phyloP scores from a whole-genome alignment of 1,284 basidiomycete genomes.

The Moesziomyces sp. region DNA sequence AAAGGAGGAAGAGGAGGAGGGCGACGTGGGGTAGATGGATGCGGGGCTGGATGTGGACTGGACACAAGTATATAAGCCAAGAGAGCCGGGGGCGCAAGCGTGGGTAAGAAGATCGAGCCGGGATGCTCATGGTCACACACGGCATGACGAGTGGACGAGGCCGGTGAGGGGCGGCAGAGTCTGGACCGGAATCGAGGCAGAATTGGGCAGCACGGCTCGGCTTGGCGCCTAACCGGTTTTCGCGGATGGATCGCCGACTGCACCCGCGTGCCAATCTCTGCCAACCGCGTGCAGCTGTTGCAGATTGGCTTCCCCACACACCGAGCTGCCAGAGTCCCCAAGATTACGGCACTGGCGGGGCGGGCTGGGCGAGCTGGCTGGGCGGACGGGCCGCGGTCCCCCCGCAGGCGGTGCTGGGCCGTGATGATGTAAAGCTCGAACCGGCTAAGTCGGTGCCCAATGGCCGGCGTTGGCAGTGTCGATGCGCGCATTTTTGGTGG shows the following conservation, averaged over 20 bases:
- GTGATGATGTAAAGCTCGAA: conserved; percentile 19
- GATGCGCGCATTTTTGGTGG: conserved; percentile 2
- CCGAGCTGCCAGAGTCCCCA: no score
- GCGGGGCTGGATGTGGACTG: neutral
- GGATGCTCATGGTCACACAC: neutral
- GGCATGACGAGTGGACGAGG: neutral
- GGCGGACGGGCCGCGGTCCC: neutral
- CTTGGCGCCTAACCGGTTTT: conserved; percentile 13
- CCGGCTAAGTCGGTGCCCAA: conserved; percentile 17
- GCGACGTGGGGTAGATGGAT: neutral
- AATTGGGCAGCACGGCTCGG: neutral
- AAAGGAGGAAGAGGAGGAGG: neutral
- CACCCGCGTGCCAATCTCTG: no score
- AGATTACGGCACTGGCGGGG: no score
- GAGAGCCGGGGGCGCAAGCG: neutral
- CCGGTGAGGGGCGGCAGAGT: neutral
- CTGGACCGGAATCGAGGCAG: neutral
- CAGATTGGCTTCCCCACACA: no score
- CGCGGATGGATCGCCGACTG: no score
- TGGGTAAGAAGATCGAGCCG: conserved; percentile 1
- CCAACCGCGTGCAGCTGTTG: no score
- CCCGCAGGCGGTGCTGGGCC: conserved; percentile 13
- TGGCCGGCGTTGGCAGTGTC: neutral
- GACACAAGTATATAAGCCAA: conserved; percentile 14
- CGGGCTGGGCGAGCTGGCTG: no score